These are phyloP conservation scores for Thermomucor indicae-seudaticae DNA, from an alignment of 371 early-diverging fungal genomes.

Conservation along the genomic window DNA sequence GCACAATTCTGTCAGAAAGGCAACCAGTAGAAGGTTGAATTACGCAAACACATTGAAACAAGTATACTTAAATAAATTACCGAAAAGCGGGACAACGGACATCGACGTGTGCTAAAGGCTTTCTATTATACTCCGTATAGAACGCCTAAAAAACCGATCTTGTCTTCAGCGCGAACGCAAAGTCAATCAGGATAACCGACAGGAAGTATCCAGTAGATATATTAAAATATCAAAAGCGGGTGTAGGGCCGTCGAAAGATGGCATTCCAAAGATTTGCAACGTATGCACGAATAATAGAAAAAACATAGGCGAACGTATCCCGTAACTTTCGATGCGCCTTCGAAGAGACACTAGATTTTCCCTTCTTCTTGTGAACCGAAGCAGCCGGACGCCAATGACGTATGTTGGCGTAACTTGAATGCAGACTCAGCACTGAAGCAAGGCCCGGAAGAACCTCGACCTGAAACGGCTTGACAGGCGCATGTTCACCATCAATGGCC, in stretches of 20 bases:
- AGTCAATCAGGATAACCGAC: too few relatives aligned
- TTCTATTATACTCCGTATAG: background rate
- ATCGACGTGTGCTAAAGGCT: background rate
- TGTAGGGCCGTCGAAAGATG: constrained; percentile 1
- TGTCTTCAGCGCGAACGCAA: too few relatives aligned
- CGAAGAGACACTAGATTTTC: background rate
- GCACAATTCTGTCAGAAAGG: too few relatives aligned
- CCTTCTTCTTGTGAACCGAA: background rate
- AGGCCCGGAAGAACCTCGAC: constrained; percentile 58
- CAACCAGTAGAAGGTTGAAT: too few relatives aligned
- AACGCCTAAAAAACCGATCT: background rate
- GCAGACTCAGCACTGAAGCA: constrained; percentile 42
- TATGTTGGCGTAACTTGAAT: constrained; percentile 19
- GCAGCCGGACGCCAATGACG: constrained; percentile 11
- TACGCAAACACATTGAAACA: too few relatives aligned
- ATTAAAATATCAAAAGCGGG: too few relatives aligned
- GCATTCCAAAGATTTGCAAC: background rate
- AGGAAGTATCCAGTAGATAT: too few relatives aligned
- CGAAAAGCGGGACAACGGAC: background rate
- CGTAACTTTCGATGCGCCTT: constrained; percentile 3
- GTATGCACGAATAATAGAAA: constrained; percentile 6
- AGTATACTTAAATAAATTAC: background rate
- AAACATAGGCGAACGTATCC: constrained; percentile 3
- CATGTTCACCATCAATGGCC: constrained; percentile 63
- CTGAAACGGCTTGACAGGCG: constrained; percentile 54